Evolutionary conservation across 2,329 filamentous ascomycete genomes (phyloP).

Genomic region (Penicillium sp.): DNA sequence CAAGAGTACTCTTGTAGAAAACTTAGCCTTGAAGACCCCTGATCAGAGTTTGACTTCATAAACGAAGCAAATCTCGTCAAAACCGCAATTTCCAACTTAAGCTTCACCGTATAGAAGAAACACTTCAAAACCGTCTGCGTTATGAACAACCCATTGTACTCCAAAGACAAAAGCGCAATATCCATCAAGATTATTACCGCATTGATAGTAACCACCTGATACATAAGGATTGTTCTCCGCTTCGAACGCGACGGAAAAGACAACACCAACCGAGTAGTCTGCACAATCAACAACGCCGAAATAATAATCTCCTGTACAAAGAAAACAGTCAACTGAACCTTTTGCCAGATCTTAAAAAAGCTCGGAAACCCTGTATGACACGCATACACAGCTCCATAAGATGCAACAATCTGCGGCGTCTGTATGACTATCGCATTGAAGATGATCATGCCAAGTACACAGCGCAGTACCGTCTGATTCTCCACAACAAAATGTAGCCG

Average conservation of each 20-base stretch:
- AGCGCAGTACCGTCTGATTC: constrained; percentile 1
- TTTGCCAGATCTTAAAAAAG: constrained; percentile 12
- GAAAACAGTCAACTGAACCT: constrained; percentile 12
- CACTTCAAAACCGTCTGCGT: constrained; percentile 11
- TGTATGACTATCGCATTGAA: constrained; percentile 8
- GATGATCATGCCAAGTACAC: constrained; percentile 14
- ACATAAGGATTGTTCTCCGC: constrained; percentile 11
- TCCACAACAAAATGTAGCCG: constrained; percentile 13
- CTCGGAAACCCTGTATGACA: not conserved
- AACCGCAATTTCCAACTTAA: constrained; percentile 13
- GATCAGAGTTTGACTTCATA: not conserved
- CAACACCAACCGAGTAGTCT: constrained; percentile 6
- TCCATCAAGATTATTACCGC: constrained; percentile 12
- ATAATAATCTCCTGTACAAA: constrained; percentile 15
- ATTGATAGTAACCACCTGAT: constrained; percentile 14
- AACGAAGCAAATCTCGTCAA: constrained; percentile 4
- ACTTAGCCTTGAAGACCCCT: not conserved
- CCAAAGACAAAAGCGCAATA: constrained; percentile 9
- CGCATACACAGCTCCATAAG: constrained; percentile 12
- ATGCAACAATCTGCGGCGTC: constrained; percentile 10
- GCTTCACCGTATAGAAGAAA: constrained; percentile 12
- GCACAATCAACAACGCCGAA: constrained; percentile 9
- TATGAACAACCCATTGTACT: constrained; percentile 5
- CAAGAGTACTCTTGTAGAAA: not conserved
- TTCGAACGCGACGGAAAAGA: constrained; percentile 5